Percentiles rank a stretch among this genome's conserved stretches.
Conservation (phyloP, 202 grass and related monocot genomes). For the Cymbopogon flexuosus region DNA sequence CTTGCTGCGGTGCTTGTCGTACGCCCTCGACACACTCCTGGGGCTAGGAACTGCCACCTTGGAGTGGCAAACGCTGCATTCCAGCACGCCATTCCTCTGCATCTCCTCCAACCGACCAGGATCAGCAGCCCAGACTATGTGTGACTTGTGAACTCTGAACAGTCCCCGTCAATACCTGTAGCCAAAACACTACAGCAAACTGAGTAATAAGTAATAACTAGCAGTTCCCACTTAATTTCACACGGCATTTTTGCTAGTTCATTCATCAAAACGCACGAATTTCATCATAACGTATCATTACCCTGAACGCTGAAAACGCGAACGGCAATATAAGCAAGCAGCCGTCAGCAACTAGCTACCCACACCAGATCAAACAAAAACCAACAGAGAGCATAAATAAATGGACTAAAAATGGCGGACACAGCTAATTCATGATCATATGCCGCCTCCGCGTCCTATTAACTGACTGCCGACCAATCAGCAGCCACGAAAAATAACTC, state of each 20-base stretch:
- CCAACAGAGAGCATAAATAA: background rate
- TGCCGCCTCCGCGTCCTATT: constrained; percentile 8
- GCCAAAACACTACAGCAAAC: constrained; percentile 23
- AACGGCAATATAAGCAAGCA: background rate
- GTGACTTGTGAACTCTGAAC: constrained; percentile 26
- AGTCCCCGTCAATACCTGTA: constrained; percentile 36
- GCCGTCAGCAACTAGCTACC: background rate
- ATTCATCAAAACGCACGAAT: background rate
- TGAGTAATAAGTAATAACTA: background rate
- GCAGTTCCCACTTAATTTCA: background rate
- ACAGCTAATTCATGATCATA: background rate
- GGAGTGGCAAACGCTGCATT: constrained; percentile 76
- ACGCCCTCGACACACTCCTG: constrained; percentile 76
- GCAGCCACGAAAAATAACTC: background rate
- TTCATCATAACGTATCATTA: background rate
- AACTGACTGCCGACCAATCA: background rate
- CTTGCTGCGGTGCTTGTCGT: constrained; percentile 82
- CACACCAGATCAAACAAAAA: background rate
- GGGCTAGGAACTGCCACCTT: constrained; percentile 61
- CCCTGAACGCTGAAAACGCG: background rate
- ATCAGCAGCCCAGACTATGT: background rate
- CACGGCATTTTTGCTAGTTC: background rate
- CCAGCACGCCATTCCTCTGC: constrained; percentile 79
- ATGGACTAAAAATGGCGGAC: background rate
- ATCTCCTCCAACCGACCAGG: constrained; percentile 38